These are phyloP conservation scores for Clonostachys chloroleuca DNA, from an alignment of 2,329 filamentous ascomycete species.

Conservation along the genomic window DNA sequence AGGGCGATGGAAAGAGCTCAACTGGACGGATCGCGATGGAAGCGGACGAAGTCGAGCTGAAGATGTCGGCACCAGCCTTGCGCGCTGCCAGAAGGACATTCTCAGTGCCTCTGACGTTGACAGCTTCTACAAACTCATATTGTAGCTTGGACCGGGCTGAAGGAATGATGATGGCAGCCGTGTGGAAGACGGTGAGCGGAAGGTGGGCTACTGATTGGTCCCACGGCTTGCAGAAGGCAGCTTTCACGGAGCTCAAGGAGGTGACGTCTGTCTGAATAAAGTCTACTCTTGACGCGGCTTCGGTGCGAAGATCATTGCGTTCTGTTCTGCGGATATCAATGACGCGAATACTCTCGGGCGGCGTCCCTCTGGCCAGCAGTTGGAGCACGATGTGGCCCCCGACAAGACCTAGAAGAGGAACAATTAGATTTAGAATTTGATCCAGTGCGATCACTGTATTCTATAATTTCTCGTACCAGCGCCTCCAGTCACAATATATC, in stretches of 20 bases:
- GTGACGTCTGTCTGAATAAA: slow-evolving; percentile 46
- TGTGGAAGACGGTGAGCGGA: slow-evolving; percentile 54
- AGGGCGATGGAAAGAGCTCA: slow-evolving; percentile 11
- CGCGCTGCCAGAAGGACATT: slow-evolving; percentile 43
- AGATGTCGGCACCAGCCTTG: slow-evolving; percentile 37
- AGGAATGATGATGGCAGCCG: slow-evolving; percentile 47
- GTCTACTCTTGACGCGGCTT: slow-evolving; percentile 24
- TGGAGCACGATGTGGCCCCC: slow-evolving; percentile 50
- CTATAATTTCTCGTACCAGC: background rate
- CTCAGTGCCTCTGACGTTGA: slow-evolving; percentile 45
- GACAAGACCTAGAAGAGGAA: slow-evolving; percentile 27
- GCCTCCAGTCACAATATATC: slow-evolving; percentile 2
- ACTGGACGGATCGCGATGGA: slow-evolving; percentile 17
- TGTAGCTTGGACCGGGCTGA: slow-evolving; percentile 38
- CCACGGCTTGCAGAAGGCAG: slow-evolving; percentile 45
- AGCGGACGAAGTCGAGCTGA: slow-evolving; percentile 47
- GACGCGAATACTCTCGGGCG: slow-evolving; percentile 45
- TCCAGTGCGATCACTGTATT: too few relatives aligned
- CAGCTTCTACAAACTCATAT: slow-evolving; percentile 36
- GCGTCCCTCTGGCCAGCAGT: slow-evolving; percentile 46
- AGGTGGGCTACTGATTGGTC: slow-evolving; percentile 26
- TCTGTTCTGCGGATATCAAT: slow-evolving; percentile 42
- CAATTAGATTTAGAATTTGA: background rate
- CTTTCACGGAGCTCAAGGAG: slow-evolving; percentile 31
- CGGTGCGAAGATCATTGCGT: slow-evolving; percentile 31